Conservation (phyloP, 2,329 filamentous ascomycete species). For the Xylaria multiplex region DNA sequence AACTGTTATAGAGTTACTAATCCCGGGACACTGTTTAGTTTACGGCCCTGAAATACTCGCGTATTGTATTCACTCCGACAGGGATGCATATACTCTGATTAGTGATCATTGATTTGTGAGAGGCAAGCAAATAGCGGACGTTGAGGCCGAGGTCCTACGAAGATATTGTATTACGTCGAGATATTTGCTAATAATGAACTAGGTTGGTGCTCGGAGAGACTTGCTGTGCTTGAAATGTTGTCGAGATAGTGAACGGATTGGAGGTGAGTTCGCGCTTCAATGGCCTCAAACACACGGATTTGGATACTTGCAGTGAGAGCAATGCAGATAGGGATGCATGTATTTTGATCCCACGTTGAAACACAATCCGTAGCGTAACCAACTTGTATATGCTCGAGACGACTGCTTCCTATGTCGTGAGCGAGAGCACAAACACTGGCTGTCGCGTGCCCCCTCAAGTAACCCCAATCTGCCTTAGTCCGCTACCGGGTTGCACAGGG, state of each 20-base stretch:
- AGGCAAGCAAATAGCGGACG: background rate
- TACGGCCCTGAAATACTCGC: background rate
- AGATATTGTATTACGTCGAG: background rate
- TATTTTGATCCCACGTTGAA: constrained; percentile 7
- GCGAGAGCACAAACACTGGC: background rate
- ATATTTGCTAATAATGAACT: background rate
- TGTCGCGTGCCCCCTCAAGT: constrained; percentile 20
- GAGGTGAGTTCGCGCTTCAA: background rate
- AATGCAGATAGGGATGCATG: background rate
- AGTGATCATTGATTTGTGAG: background rate
- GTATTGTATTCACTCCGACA: background rate
- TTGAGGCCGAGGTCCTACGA: background rate
- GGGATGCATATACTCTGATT: background rate
- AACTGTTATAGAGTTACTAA: background rate
- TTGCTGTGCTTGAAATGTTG: background rate
- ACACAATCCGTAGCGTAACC: constrained; percentile 8
- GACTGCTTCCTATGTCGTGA: background rate
- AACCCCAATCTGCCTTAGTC: constrained; percentile 20
- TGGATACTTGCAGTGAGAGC: background rate
- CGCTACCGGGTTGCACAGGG: constrained; percentile 13
- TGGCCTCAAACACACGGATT: constrained; percentile 13
- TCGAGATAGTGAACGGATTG: background rate
- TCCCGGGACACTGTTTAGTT: background rate
- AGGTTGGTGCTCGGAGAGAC: background rate
- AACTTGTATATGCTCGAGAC: constrained; percentile 11